Evolutionary conservation across 768 basidiomycete genomes (phyloP).

Genomic region (Arthromyces matolae): DNA sequence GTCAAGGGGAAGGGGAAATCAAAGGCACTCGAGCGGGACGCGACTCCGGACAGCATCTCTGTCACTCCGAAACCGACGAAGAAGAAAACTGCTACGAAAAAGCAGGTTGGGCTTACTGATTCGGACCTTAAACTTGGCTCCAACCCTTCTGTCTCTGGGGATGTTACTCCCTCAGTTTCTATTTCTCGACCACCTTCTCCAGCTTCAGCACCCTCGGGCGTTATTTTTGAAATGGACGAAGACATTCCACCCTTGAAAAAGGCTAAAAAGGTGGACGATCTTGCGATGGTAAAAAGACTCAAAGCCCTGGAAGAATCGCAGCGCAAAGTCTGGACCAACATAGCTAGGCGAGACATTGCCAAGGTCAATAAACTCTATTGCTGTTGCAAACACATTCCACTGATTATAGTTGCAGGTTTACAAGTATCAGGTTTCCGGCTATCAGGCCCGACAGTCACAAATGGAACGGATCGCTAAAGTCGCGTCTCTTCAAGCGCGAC

Average conservation of each 20-base stretch:
- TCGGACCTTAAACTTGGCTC: constrained; percentile 46
- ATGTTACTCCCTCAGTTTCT: constrained; percentile 53
- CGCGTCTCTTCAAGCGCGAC: constrained; percentile 73
- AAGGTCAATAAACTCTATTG: constrained; percentile 46
- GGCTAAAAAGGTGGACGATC: constrained; percentile 75
- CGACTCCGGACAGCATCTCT: constrained; percentile 56
- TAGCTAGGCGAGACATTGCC: constrained; percentile 78
- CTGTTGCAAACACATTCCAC: background rate
- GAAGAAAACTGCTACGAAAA: constrained; percentile 60
- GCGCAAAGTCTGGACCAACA: constrained; percentile 86
- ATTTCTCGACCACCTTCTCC: constrained; percentile 73
- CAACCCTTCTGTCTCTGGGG: constrained; percentile 58
- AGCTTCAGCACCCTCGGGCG: constrained; percentile 48
- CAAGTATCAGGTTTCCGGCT: constrained; percentile 67
- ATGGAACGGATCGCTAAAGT: constrained; percentile 73
- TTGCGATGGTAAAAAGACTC: constrained; percentile 67
- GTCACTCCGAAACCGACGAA: constrained; percentile 47
- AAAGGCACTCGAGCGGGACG: constrained; percentile 47
- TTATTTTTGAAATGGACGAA: constrained; percentile 73
- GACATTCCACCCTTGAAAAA: constrained; percentile 65
- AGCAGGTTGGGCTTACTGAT: constrained; percentile 50
- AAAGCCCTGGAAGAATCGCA: constrained; percentile 80
- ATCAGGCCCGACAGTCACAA: constrained; percentile 63
- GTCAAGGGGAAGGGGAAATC: constrained; percentile 52
- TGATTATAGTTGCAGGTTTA: constrained; percentile 54